Conservation (phyloP, 495 filamentous ascomycete species). For the Cercophora newfieldiana region DNA sequence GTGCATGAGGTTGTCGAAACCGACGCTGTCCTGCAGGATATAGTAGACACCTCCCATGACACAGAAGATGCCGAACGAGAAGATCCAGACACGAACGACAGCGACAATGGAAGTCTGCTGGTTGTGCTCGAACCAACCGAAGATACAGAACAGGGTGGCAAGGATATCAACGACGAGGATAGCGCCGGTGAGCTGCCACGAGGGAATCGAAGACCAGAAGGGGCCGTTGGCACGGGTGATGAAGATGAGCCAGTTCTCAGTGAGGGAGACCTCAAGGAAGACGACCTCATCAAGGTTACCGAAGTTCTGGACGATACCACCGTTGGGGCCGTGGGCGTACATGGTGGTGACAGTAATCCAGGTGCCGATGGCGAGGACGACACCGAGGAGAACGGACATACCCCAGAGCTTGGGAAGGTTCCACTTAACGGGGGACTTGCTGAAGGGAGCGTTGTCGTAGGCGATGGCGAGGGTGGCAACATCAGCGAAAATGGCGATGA, state of each 20-base stretch:
- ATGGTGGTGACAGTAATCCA: conserved; percentile 84
- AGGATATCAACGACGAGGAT: conserved; percentile 79
- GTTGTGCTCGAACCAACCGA: conserved; percentile 70
- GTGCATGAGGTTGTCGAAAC: conserved; percentile 91
- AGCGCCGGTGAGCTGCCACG: conserved; percentile 74
- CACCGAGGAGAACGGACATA: conserved; percentile 78
- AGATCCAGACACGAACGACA: conserved; percentile 84
- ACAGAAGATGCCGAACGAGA: conserved; percentile 78
- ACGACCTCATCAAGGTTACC: conserved; percentile 79
- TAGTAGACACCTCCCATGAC: conserved; percentile 64
- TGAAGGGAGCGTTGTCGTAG: conserved; percentile 90
- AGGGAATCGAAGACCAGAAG: conserved; percentile 82
- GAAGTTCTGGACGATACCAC: conserved; percentile 84
- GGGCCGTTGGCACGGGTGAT: conserved; percentile 84
- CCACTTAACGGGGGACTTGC: conserved; percentile 87
- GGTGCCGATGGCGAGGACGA: conserved; percentile 76
- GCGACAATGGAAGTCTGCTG: conserved; percentile 70
- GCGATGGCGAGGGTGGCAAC: conserved; percentile 91
- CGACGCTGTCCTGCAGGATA: conserved; percentile 69
- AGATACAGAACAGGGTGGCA: conserved; percentile 79
- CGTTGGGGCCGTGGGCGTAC: conserved; percentile 61
- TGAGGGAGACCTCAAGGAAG: conserved; percentile 87
- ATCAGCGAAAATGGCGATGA: conserved; percentile 93
- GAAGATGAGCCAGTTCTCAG: conserved; percentile 97
- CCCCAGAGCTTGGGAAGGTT: conserved; percentile 92